Evolutionary conservation across 2,329 filamentous ascomycete genomes (phyloP).

Genomic region (Elsinoe necatrix): DNA sequence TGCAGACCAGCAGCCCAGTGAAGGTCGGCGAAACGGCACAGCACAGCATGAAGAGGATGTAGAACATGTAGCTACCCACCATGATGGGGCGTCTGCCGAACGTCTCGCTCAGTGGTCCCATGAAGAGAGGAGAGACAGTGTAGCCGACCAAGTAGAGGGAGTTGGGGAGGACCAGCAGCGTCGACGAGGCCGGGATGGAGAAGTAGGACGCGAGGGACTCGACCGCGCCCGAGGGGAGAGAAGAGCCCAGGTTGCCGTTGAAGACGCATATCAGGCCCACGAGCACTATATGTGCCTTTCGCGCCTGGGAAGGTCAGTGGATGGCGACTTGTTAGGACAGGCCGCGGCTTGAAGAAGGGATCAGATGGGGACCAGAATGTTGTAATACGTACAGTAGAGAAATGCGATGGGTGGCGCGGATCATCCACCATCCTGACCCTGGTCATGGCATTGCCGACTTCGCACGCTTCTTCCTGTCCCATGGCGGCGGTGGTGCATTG

Average conservation of each 20-base stretch:
- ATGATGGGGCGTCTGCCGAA: neutral
- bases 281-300: neutral
- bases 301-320: neutral
- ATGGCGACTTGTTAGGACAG: neutral
- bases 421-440: neutral
- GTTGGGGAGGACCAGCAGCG: neutral
- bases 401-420: neutral
- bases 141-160: neutral
- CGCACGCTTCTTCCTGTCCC: neutral
- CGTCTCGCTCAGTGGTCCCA: neutral
- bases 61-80: conserved; percentile 1
- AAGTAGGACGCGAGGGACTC: neutral
- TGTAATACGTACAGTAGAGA: neutral
- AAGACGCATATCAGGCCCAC: conserved; percentile 1
- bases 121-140: neutral
- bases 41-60: neutral
- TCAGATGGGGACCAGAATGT: no score
- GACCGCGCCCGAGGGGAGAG: neutral
- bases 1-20: neutral
- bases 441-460: neutral
- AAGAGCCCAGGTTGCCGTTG: neutral
- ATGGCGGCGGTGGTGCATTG: neutral
- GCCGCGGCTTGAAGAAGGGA: no score
- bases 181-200: neutral
- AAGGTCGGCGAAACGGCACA: conserved; percentile 1